phyloP scores from a whole-genome alignment of 768 basidiomycete species.

The Lentinula sp. region DNA sequence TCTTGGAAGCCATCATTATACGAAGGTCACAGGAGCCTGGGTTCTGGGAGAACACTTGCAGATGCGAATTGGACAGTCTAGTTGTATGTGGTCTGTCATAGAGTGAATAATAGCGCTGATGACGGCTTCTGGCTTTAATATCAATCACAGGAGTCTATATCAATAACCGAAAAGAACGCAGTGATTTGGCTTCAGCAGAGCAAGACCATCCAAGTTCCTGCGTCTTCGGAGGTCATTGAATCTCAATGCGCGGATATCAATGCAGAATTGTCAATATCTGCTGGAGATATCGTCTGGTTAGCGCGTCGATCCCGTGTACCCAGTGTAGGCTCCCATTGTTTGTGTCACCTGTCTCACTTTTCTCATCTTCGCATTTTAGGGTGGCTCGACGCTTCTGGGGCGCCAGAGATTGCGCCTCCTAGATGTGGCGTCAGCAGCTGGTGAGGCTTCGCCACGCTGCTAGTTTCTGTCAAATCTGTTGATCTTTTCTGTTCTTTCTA shows the following conservation, averaged over 20 bases:
- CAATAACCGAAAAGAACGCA: slow-evolving; percentile 39
- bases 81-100: slow-evolving; percentile 20
- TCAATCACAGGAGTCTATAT: slow-evolving; percentile 39
- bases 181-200: slow-evolving; percentile 41
- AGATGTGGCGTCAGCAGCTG: slow-evolving; percentile 58
- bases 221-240: slow-evolving; percentile 13
- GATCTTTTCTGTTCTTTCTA: slow-evolving; percentile 19
- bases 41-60: slow-evolving; percentile 37
- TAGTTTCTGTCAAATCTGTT: neutral
- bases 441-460: slow-evolving; percentile 28
- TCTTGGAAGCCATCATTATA: slow-evolving; percentile 43
- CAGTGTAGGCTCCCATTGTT: slow-evolving; percentile 35
- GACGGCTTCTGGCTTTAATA: neutral
- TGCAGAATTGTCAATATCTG: slow-evolving; percentile 33
- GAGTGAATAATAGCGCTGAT: neutral
- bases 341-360: neutral
- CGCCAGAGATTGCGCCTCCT: slow-evolving; percentile 59
- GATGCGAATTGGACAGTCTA: slow-evolving; percentile 19
- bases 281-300: slow-evolving; percentile 56
- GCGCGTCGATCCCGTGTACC: slow-evolving; percentile 41
- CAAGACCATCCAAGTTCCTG: slow-evolving; percentile 17
- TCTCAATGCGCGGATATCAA: slow-evolving; percentile 28
- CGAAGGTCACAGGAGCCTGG: slow-evolving; percentile 29
- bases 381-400: slow-evolving; percentile 82
- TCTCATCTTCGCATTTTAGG: slow-evolving; percentile 36